phyloP scores from a whole-genome alignment of 331 rosid species.

The Telfairia occidentalis region DNA sequence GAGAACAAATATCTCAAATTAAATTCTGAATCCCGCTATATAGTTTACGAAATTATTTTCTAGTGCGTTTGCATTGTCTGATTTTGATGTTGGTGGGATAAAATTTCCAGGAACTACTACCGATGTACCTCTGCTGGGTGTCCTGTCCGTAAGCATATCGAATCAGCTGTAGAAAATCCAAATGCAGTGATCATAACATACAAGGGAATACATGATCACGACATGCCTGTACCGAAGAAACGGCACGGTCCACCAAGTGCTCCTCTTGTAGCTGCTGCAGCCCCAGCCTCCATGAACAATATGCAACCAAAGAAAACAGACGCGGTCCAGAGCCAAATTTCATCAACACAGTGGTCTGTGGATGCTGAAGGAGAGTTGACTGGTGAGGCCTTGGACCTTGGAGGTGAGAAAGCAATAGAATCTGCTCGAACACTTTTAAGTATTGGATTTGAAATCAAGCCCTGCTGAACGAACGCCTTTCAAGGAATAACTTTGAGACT shows the following conservation, averaged over 20 bases:
- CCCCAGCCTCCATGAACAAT: slow-evolving; percentile 69
- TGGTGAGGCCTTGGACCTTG: slow-evolving; percentile 67
- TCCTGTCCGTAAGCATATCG: slow-evolving; percentile 82
- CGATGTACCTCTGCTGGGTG: slow-evolving; percentile 99
- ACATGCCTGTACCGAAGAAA: slow-evolving; percentile 94
- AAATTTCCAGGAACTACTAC: slow-evolving; percentile 71
- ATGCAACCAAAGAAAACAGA: slow-evolving; percentile 33
- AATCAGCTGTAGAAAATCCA: slow-evolving; percentile 59
- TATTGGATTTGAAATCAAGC: slow-evolving; percentile 97
- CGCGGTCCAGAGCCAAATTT: slow-evolving; percentile 23
- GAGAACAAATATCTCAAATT: background rate
- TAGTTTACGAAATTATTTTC: background rate
- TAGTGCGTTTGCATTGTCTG: background rate
- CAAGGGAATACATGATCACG: slow-evolving; percentile 92
- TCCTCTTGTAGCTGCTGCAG: slow-evolving; percentile 86
- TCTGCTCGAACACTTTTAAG: slow-evolving; percentile 92
- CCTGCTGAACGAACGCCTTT: slow-evolving; percentile 30
- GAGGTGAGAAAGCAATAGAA: slow-evolving; percentile 94
- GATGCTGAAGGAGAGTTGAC: slow-evolving; percentile 82
- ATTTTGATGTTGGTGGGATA: slow-evolving; percentile 15
- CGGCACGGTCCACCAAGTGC: slow-evolving; percentile 80
- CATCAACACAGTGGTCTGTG: slow-evolving; percentile 69
- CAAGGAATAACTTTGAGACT: slow-evolving; percentile 11
- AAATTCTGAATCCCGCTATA: background rate
- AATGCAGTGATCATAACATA: slow-evolving; percentile 67